Percentiles rank a stretch among this genome's conserved stretches.
Conservation (phyloP, 306 rosid species). For the Sicyos baderoa region DNA sequence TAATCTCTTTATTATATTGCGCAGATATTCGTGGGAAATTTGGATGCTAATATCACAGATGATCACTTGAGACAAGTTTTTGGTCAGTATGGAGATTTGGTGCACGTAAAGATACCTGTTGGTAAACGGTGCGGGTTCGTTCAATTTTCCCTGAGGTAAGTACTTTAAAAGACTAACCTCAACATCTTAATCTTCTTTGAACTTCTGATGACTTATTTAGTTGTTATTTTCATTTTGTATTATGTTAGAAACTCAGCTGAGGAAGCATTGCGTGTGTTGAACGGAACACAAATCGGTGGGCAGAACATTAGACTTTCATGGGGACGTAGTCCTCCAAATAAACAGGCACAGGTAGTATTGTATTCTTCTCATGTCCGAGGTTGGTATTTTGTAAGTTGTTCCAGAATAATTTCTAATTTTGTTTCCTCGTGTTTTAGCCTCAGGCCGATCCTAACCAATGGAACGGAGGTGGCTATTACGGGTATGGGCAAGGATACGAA, state of each 20-base stretch:
- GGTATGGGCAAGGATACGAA: slow-evolving; percentile 53
- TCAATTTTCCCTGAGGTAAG: slow-evolving; percentile 56
- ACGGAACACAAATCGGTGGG: slow-evolving; percentile 46
- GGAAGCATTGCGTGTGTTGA: slow-evolving; percentile 51
- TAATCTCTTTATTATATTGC: slow-evolving; percentile 26
- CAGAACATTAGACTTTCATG: slow-evolving; percentile 61
- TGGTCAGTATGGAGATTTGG: slow-evolving; percentile 53
- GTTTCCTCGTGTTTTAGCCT: slow-evolving; percentile 19
- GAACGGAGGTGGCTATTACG: slow-evolving; percentile 45
- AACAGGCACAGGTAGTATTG: slow-evolving; percentile 32
- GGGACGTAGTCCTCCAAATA: slow-evolving; percentile 62
- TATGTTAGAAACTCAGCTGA: slow-evolving; percentile 47
- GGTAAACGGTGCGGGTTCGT: slow-evolving; percentile 73
- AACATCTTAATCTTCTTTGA: not conserved
- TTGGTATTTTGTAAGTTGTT: not conserved
- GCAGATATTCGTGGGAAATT: slow-evolving; percentile 50
- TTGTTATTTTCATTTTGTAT: not conserved
- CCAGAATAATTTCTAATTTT: too few species aligned
- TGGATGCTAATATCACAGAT: slow-evolving; percentile 38
- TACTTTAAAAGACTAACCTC: not conserved
- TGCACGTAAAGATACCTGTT: slow-evolving; percentile 48
- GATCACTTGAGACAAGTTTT: slow-evolving; percentile 46
- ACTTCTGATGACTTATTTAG: not conserved
- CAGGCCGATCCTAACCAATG: slow-evolving; percentile 59
- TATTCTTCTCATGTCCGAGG: too few species aligned